Evolutionary conservation across 306 rosid species (phyloP).

Genomic region (Trifolium pratense): DNA sequence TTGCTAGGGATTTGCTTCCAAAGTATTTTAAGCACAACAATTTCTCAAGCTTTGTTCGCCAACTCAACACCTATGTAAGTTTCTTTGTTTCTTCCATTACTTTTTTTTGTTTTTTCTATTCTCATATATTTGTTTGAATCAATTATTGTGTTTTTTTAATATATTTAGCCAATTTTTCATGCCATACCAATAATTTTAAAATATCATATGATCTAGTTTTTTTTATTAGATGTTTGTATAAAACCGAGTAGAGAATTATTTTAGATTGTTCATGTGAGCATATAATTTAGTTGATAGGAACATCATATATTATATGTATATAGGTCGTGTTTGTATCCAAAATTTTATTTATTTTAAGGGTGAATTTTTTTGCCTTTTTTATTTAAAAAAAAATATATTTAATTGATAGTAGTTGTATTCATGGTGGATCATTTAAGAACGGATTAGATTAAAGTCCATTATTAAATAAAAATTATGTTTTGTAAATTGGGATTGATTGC

Average conservation of each 20-base stretch:
- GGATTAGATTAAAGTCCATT: neutral
- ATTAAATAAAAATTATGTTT: neutral
- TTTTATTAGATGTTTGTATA: too few species aligned
- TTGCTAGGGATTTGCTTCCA: conserved; percentile 82
- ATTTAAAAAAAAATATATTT: neutral
- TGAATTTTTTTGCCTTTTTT: too few species aligned
- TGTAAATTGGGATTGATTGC: neutral
- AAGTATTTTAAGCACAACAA: conserved; percentile 86
- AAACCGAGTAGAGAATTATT: too few species aligned
- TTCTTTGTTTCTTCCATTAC: neutral
- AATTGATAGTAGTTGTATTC: too few species aligned
- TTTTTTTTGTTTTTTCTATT: neutral
- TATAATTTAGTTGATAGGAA: too few species aligned
- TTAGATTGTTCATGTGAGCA: too few species aligned
- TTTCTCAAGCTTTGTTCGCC: conserved; percentile 97
- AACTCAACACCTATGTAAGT: conserved; percentile 92
- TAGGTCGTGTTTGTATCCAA: too few species aligned
- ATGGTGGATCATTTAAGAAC: neutral
- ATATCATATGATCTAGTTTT: neutral
- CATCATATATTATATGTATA: too few species aligned
- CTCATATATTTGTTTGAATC: neutral
- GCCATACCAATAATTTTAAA: neutral
- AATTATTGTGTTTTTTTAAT: neutral
- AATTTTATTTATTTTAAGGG: too few species aligned
- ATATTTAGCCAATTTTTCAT: neutral